These are phyloP conservation scores for Reticulomyxa filosa DNA, from an alignment of 78 protist species.

Conservation along the genomic window DNA sequence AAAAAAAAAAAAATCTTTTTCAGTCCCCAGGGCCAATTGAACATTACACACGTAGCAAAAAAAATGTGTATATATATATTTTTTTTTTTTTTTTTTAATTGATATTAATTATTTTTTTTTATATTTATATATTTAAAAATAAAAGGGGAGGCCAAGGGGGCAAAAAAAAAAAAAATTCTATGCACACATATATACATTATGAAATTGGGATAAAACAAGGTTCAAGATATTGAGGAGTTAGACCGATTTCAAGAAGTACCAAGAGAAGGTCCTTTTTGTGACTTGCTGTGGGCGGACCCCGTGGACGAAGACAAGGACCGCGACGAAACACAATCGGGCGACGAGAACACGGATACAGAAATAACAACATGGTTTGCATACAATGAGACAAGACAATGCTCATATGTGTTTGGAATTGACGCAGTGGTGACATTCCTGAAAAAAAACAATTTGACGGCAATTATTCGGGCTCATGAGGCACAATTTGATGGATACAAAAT, in stretches of 20 bases:
- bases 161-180: too few species aligned
- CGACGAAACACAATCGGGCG: background rate
- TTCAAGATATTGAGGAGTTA: constrained; percentile 29
- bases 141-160: too few species aligned
- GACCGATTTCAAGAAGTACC: constrained; percentile 87
- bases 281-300: constrained; percentile 94
- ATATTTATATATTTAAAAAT: too few species aligned
- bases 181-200: too few species aligned
- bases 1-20: too few species aligned
- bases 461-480: constrained; percentile 98
- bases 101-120: too few species aligned
- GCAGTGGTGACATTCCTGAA: constrained; percentile 72
- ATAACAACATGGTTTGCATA: constrained; percentile 17
- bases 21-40: too few species aligned
- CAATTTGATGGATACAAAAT: constrained; percentile 53
- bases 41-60: too few species aligned
- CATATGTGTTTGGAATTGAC: constrained; percentile 36
- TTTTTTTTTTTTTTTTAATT: too few species aligned
- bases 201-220: too few species aligned
- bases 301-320: constrained; percentile 45
- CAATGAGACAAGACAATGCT: constrained; percentile 77
- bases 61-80: too few species aligned
- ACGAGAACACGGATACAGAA: too few species aligned
- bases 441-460: constrained; percentile 60
- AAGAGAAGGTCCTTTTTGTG: constrained; percentile 74